Percentiles rank a stretch among this genome's conserved stretches.
These are phyloP conservation scores for Rhodotorula kratochvilovae DNA, from an alignment of 768 basidiomycete species.

Conservation along the genomic window DNA sequence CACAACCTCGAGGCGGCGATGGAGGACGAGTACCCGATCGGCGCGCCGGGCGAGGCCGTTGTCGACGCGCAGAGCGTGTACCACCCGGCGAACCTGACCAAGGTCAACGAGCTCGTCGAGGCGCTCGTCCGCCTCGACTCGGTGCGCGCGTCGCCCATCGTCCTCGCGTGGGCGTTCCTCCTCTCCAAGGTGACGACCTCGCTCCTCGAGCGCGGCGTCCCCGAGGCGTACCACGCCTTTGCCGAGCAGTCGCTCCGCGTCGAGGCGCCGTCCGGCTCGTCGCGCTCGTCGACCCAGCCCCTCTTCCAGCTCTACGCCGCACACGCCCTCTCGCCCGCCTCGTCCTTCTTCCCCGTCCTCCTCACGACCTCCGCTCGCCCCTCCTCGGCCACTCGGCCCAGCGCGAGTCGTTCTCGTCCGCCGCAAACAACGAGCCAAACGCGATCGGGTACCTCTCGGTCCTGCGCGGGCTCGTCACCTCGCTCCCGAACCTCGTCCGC, in stretches of 20 bases:
- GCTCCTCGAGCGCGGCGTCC: constrained; percentile 39
- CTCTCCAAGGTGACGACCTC: constrained; percentile 57
- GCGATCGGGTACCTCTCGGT: constrained; percentile 44
- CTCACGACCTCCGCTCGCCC: constrained; percentile 21
- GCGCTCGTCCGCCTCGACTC: constrained; percentile 59
- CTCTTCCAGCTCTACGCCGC: constrained; percentile 15
- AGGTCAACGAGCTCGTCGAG: constrained; percentile 58
- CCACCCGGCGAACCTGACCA: constrained; percentile 53
- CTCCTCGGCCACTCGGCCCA: constrained; percentile 18
- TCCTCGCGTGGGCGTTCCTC: constrained; percentile 79
- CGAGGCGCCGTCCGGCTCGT: constrained; percentile 23
- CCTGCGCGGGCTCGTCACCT: constrained; percentile 39
- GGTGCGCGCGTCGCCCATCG: constrained; percentile 65
- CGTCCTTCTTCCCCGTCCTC: constrained; percentile 27
- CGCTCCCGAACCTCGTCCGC: constrained; percentile 36
- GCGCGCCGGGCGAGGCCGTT: constrained; percentile 26
- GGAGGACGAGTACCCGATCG: constrained; percentile 27
- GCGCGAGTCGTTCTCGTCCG: constrained; percentile 6
- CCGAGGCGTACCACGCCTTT: constrained; percentile 40
- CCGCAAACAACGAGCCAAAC: constrained; percentile 27
- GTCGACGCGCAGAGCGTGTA: constrained; percentile 39
- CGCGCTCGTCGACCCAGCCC: not conserved
- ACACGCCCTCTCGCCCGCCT: constrained; percentile 35
- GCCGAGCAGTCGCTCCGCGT: constrained; percentile 32
- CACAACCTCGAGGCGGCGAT: constrained; percentile 65